These are phyloP conservation scores for Hanseniaspora hatyaiensis DNA, from an alignment of 805 yeast species.

Conservation along the genomic window DNA sequence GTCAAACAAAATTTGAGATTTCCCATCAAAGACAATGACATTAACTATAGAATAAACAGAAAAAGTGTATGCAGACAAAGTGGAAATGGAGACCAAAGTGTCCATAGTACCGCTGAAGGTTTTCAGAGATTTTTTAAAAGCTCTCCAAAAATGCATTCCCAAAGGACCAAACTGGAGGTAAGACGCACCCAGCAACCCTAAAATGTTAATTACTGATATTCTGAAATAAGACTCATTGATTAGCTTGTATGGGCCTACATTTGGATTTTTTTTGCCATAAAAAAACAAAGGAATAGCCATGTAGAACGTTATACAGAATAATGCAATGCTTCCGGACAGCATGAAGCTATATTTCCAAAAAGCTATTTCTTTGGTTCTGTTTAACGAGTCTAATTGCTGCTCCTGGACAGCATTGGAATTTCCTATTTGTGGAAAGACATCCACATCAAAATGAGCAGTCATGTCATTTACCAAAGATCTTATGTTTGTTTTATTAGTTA, in stretches of 20 bases:
- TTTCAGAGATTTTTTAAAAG: conserved; percentile 51
- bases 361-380: conserved; percentile 58
- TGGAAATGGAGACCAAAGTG: conserved; percentile 71
- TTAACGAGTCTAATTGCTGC: conserved; percentile 57
- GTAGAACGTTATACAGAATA: conserved; percentile 46
- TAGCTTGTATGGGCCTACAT: conserved; percentile 6
- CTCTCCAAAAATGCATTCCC: conserved; percentile 57
- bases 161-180: conserved; percentile 44
- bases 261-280: conserved; percentile 1
- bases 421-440: conserved; percentile 27
- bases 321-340: conserved; percentile 43
- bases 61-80: conserved; percentile 63
- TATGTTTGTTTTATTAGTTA: conserved; percentile 35
- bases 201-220: conserved; percentile 29
- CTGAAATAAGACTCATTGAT: conserved; percentile 15
- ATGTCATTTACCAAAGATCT: conserved; percentile 5
- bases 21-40: conserved; percentile 30
- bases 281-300: conserved; percentile 38
- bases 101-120: conserved; percentile 85
- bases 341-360: conserved; percentile 55
- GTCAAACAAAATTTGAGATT: conserved; percentile 70
- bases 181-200: conserved; percentile 58
- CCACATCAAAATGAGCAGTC: conserved; percentile 57
- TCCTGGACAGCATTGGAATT: conserved; percentile 15
- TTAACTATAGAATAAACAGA: conserved; percentile 53